Conservation (phyloP, 192 early-diverging fungal genomes). For the Backusella westeae region DNA sequence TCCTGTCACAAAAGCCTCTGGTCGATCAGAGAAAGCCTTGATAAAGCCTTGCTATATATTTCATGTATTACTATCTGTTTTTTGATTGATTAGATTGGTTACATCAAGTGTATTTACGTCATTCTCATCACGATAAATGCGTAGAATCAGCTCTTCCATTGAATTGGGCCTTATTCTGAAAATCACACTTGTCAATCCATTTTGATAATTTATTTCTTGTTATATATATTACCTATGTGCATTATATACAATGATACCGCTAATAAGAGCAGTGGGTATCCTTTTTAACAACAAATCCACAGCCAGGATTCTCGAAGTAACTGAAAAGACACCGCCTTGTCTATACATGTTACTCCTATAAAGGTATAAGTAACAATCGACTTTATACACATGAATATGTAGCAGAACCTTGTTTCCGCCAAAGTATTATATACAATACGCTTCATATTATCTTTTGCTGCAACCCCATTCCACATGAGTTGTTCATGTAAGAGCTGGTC, state of each 20-base stretch:
- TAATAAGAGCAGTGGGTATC: constrained; percentile 72
- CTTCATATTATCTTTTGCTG: constrained; percentile 26
- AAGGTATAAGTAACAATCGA: constrained; percentile 9
- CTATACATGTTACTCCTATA: constrained; percentile 64
- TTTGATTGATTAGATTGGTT: neutral
- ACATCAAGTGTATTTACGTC: constrained; percentile 33
- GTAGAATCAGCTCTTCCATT: constrained; percentile 87
- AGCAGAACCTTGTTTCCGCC: constrained; percentile 53
- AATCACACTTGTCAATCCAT: neutral
- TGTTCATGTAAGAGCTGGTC: constrained; percentile 51
- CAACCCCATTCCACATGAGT: constrained; percentile 44
- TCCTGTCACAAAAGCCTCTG: constrained; percentile 76
- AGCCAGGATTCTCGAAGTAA: constrained; percentile 85
- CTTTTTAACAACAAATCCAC: constrained; percentile 84
- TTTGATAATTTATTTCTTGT: neutral
- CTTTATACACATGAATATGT: neutral
- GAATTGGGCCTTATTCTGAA: constrained; percentile 70
- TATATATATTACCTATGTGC: constrained; percentile 59
- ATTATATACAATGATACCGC: constrained; percentile 84
- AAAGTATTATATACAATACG: constrained; percentile 57
- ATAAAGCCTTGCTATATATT: constrained; percentile 72
- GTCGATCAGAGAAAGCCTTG: constrained; percentile 90
- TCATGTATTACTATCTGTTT: neutral
- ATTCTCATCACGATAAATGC: constrained; percentile 79
- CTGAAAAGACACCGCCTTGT: constrained; percentile 77